A percentile compares a stretch with the other conserved stretches of the same genome.
Evolutionary conservation across 2,329 filamentous ascomycete species (phyloP).

Genomic region (Epichloe festucae): DNA sequence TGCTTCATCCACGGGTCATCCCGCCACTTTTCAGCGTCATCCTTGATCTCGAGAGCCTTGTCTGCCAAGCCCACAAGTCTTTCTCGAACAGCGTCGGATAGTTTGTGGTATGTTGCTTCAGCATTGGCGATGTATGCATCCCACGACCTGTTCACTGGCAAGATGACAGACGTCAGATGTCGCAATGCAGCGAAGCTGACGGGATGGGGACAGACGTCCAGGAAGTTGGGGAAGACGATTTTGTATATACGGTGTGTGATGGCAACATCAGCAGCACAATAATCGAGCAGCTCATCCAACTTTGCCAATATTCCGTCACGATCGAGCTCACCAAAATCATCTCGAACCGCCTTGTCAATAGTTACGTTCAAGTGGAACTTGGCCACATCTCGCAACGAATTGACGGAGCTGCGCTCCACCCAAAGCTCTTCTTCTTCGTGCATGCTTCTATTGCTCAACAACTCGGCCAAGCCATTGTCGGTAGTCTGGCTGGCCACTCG

Average conservation of each 20-base stretch:
- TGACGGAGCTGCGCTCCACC: conserved; percentile 89
- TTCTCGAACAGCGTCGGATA: conserved; percentile 66
- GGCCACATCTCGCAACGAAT: conserved; percentile 88
- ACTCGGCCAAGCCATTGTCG: conserved; percentile 54
- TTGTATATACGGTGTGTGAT: conserved; percentile 92
- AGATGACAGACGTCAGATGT: conserved; percentile 84
- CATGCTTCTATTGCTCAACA: conserved; percentile 55
- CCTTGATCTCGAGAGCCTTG: conserved; percentile 63
- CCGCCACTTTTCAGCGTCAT: conserved; percentile 52
- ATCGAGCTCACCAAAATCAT: conserved; percentile 76
- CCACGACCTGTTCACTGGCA: conserved; percentile 85
- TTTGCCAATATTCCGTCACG: conserved; percentile 55
- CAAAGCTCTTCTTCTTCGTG: conserved; percentile 91
- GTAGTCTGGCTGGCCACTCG: conserved; percentile 61
- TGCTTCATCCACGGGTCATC: conserved; percentile 86
- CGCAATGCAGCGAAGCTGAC: conserved; percentile 92
- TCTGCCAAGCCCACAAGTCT: conserved; percentile 62
- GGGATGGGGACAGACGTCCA: conserved; percentile 84
- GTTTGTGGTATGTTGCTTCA: conserved; percentile 68
- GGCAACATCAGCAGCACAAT: conserved; percentile 87
- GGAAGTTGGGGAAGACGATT: conserved; percentile 81
- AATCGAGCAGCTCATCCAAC: conserved; percentile 75
- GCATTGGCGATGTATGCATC: conserved; percentile 70
- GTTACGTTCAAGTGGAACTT: conserved; percentile 88
- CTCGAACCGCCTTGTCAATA: conserved; percentile 78